These are phyloP conservation scores for Eucalyptus marginata DNA, from an alignment of 345 rosid species.

Conservation along the genomic window DNA sequence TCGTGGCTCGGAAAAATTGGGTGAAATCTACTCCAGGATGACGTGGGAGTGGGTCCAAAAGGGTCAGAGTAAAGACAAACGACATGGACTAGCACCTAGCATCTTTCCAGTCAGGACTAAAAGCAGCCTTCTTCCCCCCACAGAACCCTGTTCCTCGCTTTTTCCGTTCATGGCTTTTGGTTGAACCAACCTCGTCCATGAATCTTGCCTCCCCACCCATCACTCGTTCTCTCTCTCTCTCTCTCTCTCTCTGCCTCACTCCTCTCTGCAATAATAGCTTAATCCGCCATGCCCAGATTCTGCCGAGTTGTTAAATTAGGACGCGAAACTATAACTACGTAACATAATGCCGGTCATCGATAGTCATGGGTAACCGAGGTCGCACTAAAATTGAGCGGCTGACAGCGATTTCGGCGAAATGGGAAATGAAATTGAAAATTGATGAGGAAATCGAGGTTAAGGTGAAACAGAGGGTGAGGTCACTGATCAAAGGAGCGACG, in stretches of 20 bases:
- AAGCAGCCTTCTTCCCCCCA: not conserved
- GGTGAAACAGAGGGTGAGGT: not conserved
- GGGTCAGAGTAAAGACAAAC: not conserved
- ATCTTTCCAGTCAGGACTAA: not conserved
- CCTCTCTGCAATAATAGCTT: not conserved
- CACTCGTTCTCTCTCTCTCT: not conserved
- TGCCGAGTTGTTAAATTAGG: not conserved
- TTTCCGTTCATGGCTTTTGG: not conserved
- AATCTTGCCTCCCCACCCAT: not conserved
- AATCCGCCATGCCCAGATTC: not conserved
- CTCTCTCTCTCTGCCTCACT: not conserved
- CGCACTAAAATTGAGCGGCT: not conserved
- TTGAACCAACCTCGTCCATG: not conserved
- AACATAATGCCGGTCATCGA: not conserved
- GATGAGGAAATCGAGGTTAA: not conserved
- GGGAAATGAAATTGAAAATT: not conserved
- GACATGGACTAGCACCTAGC: not conserved
- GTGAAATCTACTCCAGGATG: not conserved
- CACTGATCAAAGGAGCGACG: not conserved
- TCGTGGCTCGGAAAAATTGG: not conserved
- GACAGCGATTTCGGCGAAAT: not conserved
- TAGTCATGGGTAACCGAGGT: not conserved
- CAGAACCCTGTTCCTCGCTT: not conserved
- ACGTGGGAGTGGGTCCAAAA: not conserved
- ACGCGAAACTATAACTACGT: not conserved